phyloP scores from a whole-genome alignment of 257 asterid species.

The Galeopsis tetrahit region DNA sequence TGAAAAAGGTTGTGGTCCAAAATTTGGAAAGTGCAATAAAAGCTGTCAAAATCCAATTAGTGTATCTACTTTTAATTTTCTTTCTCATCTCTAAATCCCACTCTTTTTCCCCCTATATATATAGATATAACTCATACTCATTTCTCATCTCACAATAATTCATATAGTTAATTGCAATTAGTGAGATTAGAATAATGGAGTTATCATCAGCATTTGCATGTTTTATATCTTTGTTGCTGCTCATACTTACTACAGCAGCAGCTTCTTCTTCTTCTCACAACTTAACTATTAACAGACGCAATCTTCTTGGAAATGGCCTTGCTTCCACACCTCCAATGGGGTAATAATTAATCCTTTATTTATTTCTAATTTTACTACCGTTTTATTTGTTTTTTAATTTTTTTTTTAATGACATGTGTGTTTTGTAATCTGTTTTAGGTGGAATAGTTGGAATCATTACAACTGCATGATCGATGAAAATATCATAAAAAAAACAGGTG shows the following conservation, averaged over 20 bases:
- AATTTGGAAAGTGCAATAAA: too few species aligned
- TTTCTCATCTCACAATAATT: too few species aligned
- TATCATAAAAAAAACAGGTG: slow-evolving; percentile 68
- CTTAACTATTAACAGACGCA: slow-evolving; percentile 26
- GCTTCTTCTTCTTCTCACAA: neutral
- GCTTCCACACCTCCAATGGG: slow-evolving; percentile 58
- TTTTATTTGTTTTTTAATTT: too few species aligned
- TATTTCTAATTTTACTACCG: neutral
- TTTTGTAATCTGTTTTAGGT: slow-evolving; percentile 41
- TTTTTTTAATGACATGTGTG: too few species aligned
- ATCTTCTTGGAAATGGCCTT: slow-evolving; percentile 45
- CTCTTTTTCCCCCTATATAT: too few species aligned
- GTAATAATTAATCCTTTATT: neutral
- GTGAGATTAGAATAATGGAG: neutral
- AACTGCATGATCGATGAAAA: slow-evolving; percentile 65
- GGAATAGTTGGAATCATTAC: slow-evolving; percentile 95
- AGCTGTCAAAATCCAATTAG: too few species aligned
- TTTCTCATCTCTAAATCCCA: too few species aligned
- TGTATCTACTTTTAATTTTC: too few species aligned
- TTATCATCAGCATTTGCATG: slow-evolving; percentile 22
- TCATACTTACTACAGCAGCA: neutral
- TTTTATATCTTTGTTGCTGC: neutral
- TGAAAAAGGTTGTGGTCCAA: too few species aligned
- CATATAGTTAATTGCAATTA: too few species aligned
- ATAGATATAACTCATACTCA: too few species aligned